These are phyloP conservation scores for Eruca vesicaria DNA, from an alignment of 441 rosid species.

Conservation along the genomic window DNA sequence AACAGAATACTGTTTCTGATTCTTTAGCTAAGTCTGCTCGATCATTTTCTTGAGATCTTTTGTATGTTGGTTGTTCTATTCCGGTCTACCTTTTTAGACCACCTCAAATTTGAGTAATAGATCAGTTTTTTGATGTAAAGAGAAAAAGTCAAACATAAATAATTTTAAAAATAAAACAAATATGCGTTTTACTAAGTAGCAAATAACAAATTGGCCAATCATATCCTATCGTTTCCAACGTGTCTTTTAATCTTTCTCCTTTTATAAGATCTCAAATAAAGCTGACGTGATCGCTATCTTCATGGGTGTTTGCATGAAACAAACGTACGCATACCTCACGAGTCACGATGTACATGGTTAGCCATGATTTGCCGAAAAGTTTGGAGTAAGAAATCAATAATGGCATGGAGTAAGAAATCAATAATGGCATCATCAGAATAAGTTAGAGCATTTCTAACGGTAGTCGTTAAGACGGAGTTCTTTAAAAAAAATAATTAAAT, in stretches of 20 bases:
- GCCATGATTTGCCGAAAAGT: conserved; percentile 34
- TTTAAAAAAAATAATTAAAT: no score
- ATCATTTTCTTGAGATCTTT: no score
- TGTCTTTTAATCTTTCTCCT: conserved; percentile 21
- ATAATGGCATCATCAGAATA: conserved; percentile 10
- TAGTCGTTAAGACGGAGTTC: no score
- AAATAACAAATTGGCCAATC: conserved; percentile 20
- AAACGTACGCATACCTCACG: conserved; percentile 14
- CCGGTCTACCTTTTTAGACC: no score
- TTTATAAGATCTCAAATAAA: conserved; percentile 25
- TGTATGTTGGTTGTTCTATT: no score
- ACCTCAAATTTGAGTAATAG: no score
- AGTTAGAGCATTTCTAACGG: no score
- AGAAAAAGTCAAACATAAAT: no score
- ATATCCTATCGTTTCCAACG: conserved; percentile 26
- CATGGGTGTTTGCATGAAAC: conserved; percentile 28
- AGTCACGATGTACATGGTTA: conserved; percentile 13
- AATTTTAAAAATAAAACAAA: background rate
- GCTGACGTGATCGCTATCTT: conserved; percentile 33
- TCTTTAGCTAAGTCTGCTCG: no score
- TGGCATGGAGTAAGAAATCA: conserved; percentile 19
- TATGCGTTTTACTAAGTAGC: conserved; percentile 4
- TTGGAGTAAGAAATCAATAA: conserved; percentile 20
- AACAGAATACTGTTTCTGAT: no score
- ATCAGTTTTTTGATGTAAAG: no score